Evolutionary conservation across 306 rosid species (phyloP).

Genomic region (Rosa multiflora): DNA sequence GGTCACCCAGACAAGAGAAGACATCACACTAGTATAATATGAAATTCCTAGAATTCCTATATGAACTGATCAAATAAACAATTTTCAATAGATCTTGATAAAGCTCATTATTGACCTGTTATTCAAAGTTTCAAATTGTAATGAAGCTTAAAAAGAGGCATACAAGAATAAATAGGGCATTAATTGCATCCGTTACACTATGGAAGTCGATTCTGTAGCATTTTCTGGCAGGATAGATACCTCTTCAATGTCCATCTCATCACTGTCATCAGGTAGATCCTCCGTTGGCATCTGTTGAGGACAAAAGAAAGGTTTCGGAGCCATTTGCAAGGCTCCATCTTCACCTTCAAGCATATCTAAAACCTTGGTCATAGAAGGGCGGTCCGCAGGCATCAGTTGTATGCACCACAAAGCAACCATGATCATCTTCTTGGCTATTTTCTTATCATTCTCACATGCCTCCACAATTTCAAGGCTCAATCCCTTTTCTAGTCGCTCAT

Average conservation of each 20-base stretch:
- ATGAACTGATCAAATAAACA: not conserved
- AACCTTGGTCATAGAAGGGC: conserved; percentile 37
- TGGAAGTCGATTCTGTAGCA: not conserved
- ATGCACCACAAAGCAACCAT: conserved; percentile 39
- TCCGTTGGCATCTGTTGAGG: not conserved
- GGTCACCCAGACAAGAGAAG: not conserved
- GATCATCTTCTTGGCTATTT: conserved; percentile 27
- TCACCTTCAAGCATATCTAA: conserved; percentile 34
- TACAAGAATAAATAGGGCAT: not conserved
- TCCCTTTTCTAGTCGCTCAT: conserved; percentile 9
- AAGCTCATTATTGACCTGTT: not conserved
- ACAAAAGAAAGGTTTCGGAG: conserved; percentile 32
- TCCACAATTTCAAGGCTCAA: conserved; percentile 5
- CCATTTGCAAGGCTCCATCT: conserved; percentile 16
- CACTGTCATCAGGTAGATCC: not conserved
- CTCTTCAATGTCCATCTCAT: not conserved
- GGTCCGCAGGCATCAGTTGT: conserved; percentile 29
- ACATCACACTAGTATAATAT: not conserved
- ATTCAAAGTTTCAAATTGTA: not conserved
- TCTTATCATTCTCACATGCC: not conserved
- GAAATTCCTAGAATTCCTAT: not conserved
- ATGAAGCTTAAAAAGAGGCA: not conserved
- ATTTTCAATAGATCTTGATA: not conserved
- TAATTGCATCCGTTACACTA: not conserved
- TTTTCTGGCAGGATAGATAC: not conserved